phyloP scores from a whole-genome alignment of 1,139 yeast genomes.

The Eremothecium cymbalariae region DNA sequence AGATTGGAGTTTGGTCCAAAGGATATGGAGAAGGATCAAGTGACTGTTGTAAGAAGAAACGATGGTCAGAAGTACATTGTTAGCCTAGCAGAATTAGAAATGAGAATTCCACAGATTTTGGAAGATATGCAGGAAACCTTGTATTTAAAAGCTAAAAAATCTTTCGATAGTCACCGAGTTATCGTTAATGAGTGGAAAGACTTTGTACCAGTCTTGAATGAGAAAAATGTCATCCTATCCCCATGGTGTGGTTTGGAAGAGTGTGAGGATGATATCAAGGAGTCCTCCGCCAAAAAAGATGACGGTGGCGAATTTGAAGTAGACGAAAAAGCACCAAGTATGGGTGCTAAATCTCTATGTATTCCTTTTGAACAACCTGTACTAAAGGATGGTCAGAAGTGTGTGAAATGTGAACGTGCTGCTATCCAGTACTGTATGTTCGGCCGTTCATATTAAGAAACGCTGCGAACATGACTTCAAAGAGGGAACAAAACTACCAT shows the following conservation, averaged over 20 bases:
- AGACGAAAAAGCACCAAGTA: conserved; percentile 94
- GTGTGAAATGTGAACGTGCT: conserved; percentile 70
- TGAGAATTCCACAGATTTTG: conserved; percentile 64
- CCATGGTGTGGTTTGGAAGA: conserved; percentile 97
- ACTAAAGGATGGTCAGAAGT: conserved; percentile 68
- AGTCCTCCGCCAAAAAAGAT: conserved; percentile 72
- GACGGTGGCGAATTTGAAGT: conserved; percentile 76
- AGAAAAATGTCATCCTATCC: conserved; percentile 79
- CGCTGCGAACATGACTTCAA: too few relatives aligned
- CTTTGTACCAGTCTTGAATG: conserved; percentile 86
- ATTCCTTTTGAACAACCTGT: conserved; percentile 90
- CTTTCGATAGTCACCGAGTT: conserved; percentile 76
- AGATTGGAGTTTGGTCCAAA: conserved; percentile 95
- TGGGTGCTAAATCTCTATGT: conserved; percentile 99
- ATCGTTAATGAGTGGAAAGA: conserved; percentile 80
- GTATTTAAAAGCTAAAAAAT: conserved; percentile 69
- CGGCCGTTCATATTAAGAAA: conserved; percentile 95
- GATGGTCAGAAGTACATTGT: conserved; percentile 67
- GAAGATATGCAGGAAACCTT: conserved; percentile 73
- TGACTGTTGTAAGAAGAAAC: conserved; percentile 89
- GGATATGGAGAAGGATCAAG: conserved; percentile 74
- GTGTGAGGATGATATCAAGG: conserved; percentile 97
- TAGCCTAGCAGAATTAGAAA: conserved; percentile 54
- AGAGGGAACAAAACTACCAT: too few relatives aligned
- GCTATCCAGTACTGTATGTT: conserved; percentile 87